A percentile compares a stretch with the other conserved stretches of the same genome.
phyloP scores from a whole-genome alignment of 768 basidiomycete genomes.

The Naganishia onofrii region DNA sequence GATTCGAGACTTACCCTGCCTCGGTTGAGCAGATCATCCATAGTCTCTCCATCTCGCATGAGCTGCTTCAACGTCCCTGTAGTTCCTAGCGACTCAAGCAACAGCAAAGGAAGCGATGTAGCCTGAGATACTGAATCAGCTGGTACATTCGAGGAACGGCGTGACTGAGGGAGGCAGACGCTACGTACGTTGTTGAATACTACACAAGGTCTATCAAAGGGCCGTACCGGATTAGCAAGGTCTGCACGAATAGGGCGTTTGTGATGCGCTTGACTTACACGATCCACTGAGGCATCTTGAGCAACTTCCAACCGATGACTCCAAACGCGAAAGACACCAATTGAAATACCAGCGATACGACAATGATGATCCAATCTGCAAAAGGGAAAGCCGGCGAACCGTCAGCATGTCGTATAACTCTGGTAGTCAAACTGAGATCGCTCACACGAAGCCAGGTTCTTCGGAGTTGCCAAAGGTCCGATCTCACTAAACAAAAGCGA shows the following conservation, averaged over 20 bases:
- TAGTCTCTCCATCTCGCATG: constrained; percentile 32
- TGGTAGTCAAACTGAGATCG: background rate
- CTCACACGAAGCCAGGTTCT: constrained; percentile 46
- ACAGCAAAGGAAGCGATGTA: constrained; percentile 47
- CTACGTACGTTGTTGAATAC: constrained; percentile 49
- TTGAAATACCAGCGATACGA: constrained; percentile 45
- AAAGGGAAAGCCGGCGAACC: background rate
- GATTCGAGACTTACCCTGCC: constrained; percentile 35
- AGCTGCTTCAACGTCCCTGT: constrained; percentile 46
- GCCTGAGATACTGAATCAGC: background rate
- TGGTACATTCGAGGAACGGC: background rate
- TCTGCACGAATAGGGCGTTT: background rate
- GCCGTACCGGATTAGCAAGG: background rate
- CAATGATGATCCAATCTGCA: constrained; percentile 47
- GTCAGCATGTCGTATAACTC: background rate
- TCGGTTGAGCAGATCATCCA: constrained; percentile 38
- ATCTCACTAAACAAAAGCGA: constrained; percentile 51
- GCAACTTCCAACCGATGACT: constrained; percentile 31
- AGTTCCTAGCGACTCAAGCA: constrained; percentile 43
- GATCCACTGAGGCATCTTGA: constrained; percentile 43
- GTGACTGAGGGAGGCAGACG: too few species aligned
- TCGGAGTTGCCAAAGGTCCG: constrained; percentile 45
- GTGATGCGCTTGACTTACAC: constrained; percentile 34
- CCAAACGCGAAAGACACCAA: constrained; percentile 44
- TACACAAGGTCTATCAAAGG: constrained; percentile 43